Base-by-base conservation (phyloP, 2,329 filamentous ascomycete species). In the Cryphonectria carpinicola region DNA sequence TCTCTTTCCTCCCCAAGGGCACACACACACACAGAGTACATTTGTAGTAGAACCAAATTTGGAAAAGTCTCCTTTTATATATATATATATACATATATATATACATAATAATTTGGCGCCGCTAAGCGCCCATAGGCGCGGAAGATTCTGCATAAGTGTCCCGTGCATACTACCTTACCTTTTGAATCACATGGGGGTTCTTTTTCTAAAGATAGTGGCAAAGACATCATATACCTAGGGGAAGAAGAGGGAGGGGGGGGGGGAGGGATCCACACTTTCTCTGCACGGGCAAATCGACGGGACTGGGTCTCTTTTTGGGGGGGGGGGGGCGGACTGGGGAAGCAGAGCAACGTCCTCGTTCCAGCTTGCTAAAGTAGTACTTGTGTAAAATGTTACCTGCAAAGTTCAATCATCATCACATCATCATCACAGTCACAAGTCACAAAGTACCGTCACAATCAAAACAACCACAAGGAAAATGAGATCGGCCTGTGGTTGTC, bases 71-170 rank as follows among this genome's bases (percentile, higher is more conserved):
- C 3, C 3, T 32, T 32, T 2, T 32, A 32, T 32, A 32, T 32
- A 54, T 25, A 54, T 32, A 54, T 32, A 32, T 17, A 32, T 32
- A 32, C 4, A 32, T 32, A 54, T 25, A 54, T 32, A 54, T 32
- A 32, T 17, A 32, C 56, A 60, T 32, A 19, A 8, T 14, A 60
- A 28, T 22, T 39, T 64, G 28, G n/a, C 63, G 63, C 63, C 41
- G 46, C 43, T 43, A 65, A 52, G 41, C 63, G 63, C 63, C n/a
- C 8, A 28, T 65, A 65, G 63, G 32, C 63, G 63, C 63, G 63
- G 25, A 22, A n/a, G 25, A 8, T 13, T 28, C 17, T 43, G 61
- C 37, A 32, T 41, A 32, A 41, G 2, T 25, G 19, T 19, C 19
- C 58, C 61, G 39, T 63, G 61, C 61, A 63, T 63, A 41, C 37